Conservation (phyloP, 495 filamentous ascomycete species). For the Hyphodiscus hymeniophilus region DNA sequence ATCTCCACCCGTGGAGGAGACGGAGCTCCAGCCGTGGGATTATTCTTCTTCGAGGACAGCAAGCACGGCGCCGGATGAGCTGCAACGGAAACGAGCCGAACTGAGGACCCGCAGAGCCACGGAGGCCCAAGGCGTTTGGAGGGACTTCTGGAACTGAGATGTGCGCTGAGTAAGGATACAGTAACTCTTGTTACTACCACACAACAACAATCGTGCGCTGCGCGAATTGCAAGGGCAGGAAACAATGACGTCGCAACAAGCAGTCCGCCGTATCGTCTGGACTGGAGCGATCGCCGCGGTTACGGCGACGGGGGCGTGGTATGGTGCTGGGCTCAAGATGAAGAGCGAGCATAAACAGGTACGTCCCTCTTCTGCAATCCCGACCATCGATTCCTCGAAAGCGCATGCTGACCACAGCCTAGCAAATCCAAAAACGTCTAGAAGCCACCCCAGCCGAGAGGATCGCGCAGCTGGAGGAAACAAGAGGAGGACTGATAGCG, state of each 20-base stretch:
- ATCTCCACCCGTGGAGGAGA: slow-evolving; percentile 4
- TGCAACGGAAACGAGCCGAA: slow-evolving; percentile 7
- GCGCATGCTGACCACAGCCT: background rate
- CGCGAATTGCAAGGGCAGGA: background rate
- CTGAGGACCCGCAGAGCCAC: background rate
- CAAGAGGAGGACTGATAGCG: slow-evolving; percentile 36
- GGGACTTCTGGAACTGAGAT: slow-evolving; percentile 14
- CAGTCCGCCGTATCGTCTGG: slow-evolving; percentile 30
- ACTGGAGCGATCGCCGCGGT: slow-evolving; percentile 39
- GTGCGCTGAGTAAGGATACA: background rate
- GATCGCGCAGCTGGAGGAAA: slow-evolving; percentile 40
- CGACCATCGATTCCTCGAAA: background rate
- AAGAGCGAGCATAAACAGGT: slow-evolving; percentile 28
- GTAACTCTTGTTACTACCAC: no score
- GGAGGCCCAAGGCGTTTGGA: slow-evolving; percentile 10
- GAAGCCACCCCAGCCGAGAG: slow-evolving; percentile 46
- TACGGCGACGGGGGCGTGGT: slow-evolving; percentile 43
- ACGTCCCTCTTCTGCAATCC: no score
- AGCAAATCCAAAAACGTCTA: slow-evolving; percentile 33
- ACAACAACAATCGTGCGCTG: no score
- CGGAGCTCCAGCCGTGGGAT: slow-evolving; percentile 11
- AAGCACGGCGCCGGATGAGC: slow-evolving; percentile 8
- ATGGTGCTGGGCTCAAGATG: slow-evolving; percentile 47
- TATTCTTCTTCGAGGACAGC: background rate
- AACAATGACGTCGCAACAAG: slow-evolving; percentile 12